A percentile compares a stretch with the other conserved stretches of the same genome.
Conservation (phyloP, 768 basidiomycete genomes). For the Termitomyces sp. region DNA sequence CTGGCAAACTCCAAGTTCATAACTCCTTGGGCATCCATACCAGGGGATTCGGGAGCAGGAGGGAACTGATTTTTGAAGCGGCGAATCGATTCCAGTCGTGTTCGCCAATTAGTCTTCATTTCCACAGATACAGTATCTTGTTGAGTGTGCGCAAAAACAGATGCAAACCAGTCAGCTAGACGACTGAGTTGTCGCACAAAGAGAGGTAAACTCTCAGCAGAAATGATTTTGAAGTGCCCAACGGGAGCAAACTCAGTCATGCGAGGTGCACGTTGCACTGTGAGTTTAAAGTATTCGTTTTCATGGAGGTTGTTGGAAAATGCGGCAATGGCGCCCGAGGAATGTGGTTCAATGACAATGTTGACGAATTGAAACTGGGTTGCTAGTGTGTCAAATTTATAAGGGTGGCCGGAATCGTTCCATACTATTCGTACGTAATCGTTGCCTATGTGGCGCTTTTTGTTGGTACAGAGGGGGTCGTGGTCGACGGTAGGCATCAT, state of each 20-base stretch:
- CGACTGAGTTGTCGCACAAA: slow-evolving; percentile 86
- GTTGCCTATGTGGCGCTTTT: slow-evolving; percentile 96
- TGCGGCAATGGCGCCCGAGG: slow-evolving; percentile 77
- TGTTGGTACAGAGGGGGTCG: slow-evolving; percentile 73
- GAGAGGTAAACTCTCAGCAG: slow-evolving; percentile 81
- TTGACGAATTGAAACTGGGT: slow-evolving; percentile 98
- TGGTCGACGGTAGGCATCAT: slow-evolving; percentile 84
- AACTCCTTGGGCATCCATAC: slow-evolving; percentile 30
- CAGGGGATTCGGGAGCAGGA: slow-evolving; percentile 19
- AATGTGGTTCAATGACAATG: slow-evolving; percentile 94
- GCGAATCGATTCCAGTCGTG: slow-evolving; percentile 74
- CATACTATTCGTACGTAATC: slow-evolving; percentile 95
- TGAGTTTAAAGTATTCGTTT: slow-evolving; percentile 95
- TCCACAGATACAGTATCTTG: slow-evolving; percentile 69
- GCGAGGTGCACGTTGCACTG: slow-evolving; percentile 79
- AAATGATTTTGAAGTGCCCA: slow-evolving; percentile 92
- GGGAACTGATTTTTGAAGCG: slow-evolving; percentile 52
- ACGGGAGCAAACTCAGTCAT: slow-evolving; percentile 95
- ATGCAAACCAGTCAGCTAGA: slow-evolving; percentile 87
- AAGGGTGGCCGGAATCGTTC: slow-evolving; percentile 93
- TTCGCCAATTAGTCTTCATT: slow-evolving; percentile 87
- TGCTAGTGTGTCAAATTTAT: slow-evolving; percentile 85
- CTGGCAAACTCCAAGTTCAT: slow-evolving; percentile 49
- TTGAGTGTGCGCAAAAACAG: slow-evolving; percentile 74
- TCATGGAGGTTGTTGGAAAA: slow-evolving; percentile 83